phyloP scores from a whole-genome alignment of 2,329 filamentous ascomycete genomes.

The Colletotrichum karsti region DNA sequence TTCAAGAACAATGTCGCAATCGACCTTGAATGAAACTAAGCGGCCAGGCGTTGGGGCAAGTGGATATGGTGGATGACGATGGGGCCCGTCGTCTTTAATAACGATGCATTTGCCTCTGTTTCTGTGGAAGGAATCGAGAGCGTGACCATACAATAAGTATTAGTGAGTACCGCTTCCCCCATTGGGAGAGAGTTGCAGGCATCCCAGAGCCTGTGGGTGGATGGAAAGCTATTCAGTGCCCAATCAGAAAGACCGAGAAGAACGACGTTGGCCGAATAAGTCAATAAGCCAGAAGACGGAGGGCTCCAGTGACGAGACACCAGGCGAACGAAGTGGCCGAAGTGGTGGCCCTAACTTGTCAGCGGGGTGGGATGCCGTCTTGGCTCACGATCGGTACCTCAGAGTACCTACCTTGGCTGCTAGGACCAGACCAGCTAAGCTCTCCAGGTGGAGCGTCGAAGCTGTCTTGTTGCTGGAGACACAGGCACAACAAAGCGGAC shows the following conservation, averaged over 20 bases:
- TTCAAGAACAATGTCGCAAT: constrained; percentile 27
- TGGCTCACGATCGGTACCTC: constrained; percentile 9
- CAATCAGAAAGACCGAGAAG: constrained; percentile 11
- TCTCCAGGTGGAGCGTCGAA: constrained; percentile 19
- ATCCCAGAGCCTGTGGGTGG: constrained; percentile 15
- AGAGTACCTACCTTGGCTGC: constrained; percentile 20
- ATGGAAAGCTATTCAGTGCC: neutral
- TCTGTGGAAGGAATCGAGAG: constrained; percentile 20
- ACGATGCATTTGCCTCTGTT: constrained; percentile 14
- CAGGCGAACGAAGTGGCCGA: constrained; percentile 9
- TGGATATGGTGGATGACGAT: constrained; percentile 22
- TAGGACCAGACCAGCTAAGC: constrained; percentile 16
- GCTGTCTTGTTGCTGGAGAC: constrained; percentile 18
- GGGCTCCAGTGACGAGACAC: constrained; percentile 4
- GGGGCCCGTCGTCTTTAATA: constrained; percentile 21
- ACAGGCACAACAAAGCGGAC: constrained; percentile 9
- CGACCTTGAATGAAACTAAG: constrained; percentile 12
- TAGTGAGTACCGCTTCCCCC: constrained; percentile 18
- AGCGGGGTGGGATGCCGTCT: constrained; percentile 13
- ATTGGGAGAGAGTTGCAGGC: constrained; percentile 27
- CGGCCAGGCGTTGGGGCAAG: constrained; percentile 21
- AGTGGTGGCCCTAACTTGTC: constrained; percentile 12
- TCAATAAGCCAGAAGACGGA: constrained; percentile 21
- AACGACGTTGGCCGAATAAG: constrained; percentile 19
- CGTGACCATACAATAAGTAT: constrained; percentile 22